phyloP scores from a whole-genome alignment of 2,329 filamentous ascomycete species.

The Colletotrichum caudatum region DNA sequence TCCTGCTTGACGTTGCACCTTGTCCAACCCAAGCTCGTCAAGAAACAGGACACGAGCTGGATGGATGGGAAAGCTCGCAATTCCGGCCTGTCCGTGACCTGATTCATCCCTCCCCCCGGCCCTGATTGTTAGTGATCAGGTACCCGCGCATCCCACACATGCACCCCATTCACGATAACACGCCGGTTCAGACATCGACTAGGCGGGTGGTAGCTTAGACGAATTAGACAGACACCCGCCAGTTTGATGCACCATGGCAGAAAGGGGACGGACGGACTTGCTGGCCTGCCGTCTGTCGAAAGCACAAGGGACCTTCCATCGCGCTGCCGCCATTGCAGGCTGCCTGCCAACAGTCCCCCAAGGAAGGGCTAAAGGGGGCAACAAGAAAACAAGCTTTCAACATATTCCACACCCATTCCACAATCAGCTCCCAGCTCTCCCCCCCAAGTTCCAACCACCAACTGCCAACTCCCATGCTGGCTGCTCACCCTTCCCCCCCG shows the following conservation, averaged over 20 bases:
- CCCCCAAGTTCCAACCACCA: slow-evolving; percentile 3
- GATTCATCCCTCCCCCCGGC: slow-evolving; percentile 8
- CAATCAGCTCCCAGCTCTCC: neutral
- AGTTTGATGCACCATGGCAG: neutral
- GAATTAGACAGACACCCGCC: neutral
- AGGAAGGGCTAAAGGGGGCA: neutral
- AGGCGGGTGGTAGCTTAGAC: slow-evolving; percentile 18
- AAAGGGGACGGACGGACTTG: neutral
- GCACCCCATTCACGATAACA: slow-evolving; percentile 12
- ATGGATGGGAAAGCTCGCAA: neutral
- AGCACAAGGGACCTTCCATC: neutral
- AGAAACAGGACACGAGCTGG: slow-evolving; percentile 2
- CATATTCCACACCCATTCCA: slow-evolving; percentile 14
- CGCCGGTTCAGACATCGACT: neutral
- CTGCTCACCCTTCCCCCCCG: neutral
- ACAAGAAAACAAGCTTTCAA: slow-evolving; percentile 39
- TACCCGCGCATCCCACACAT: slow-evolving; percentile 28
- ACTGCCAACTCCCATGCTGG: slow-evolving; percentile 18
- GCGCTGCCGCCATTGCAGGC: slow-evolving; percentile 23
- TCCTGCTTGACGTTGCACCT: neutral
- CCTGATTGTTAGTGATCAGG: slow-evolving; percentile 14
- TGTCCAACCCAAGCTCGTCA: neutral
- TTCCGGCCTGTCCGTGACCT: neutral
- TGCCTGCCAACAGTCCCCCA: slow-evolving; percentile 1
- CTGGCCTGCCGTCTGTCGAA: neutral